Conservation (phyloP, 345 rosid genomes). For the Camelina sativa region DNA sequence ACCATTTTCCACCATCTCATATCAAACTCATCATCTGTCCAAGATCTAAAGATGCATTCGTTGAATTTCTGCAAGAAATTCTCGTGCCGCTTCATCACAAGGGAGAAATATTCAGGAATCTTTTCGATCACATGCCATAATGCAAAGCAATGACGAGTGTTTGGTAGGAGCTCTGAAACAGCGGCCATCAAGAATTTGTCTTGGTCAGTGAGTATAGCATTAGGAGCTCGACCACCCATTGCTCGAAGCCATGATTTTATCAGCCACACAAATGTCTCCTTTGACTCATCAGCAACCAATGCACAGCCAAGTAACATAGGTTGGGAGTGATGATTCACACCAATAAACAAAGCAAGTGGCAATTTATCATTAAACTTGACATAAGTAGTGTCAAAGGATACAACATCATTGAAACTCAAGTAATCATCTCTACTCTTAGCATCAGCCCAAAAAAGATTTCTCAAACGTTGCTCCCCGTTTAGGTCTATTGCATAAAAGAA, state of each 20-base stretch:
- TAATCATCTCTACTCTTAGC: conserved; percentile 55
- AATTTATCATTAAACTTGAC: conserved; percentile 54
- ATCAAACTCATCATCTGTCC: conserved; percentile 60
- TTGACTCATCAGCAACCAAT: conserved; percentile 53
- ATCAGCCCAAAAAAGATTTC: conserved; percentile 57
- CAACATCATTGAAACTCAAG: conserved; percentile 51
- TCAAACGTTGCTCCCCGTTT: conserved; percentile 50
- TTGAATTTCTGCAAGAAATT: conserved; percentile 62
- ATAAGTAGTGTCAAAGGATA: conserved; percentile 55
- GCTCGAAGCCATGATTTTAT: conserved; percentile 57
- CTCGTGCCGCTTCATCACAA: conserved; percentile 52
- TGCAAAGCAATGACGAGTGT: conserved; percentile 51
- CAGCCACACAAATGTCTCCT: conserved; percentile 50
- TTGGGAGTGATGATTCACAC: conserved; percentile 56
- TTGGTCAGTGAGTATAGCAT: conserved; percentile 54
- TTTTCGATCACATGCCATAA: conserved; percentile 57
- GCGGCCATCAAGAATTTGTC: conserved; percentile 49
- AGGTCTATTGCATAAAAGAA: conserved; percentile 55
- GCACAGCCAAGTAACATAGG: conserved; percentile 56
- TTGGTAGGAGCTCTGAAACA: conserved; percentile 50
- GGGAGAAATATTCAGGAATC: conserved; percentile 50
- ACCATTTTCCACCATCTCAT: conserved; percentile 75
- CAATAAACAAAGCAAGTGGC: conserved; percentile 52
- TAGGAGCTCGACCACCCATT: conserved; percentile 54
- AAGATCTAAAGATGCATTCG: conserved; percentile 68